Base-by-base conservation (phyloP, 768 basidiomycete genomes). In the Myochromella boudieri region DNA sequence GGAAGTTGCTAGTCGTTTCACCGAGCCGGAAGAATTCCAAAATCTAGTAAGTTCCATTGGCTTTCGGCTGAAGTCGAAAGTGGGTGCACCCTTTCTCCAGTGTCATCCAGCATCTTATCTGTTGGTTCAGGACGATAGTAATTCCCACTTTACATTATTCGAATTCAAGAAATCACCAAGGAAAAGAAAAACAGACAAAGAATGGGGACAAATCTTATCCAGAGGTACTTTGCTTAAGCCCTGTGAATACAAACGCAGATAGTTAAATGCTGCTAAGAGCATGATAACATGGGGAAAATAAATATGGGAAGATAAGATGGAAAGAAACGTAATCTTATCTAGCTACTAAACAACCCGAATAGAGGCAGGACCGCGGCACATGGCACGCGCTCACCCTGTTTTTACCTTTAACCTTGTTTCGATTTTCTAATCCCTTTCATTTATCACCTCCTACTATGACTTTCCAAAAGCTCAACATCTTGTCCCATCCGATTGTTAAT, bases 241-340 rank as follows among this genome's bases (percentile, higher is more conserved):
- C 27, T 97, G 93, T 66, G 90, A 95, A 69, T 97, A 97, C 64
- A 97, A 95, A 63, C 76, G 87, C 56, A 76, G 93, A 60, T 95
- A 66, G 77, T 15, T 15, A 18, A n/a, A 44, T 25, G 41, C 29
- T 36, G 31, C n/a, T 31, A 55, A 51, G 44, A 54, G 36, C 18
- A 40, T 17, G 17, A 53, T 55, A 36, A 50, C 37, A 43, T 48
- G 33, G 46, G 40, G 44, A 31, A 22, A 32, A 42, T 34, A 24
- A n/a, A n/a, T n/a, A n/a, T 42, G 39, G 31, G n/a, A n/a, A 22
- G 42, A 52, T 46, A 36, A 52, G 51, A 48, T 54, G 37, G n/a
- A n/a, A 47, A 3, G n/a, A 25, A 24, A 15, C 14, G 2, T 26
- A 15, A 48, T 40, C 48, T 53, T 43, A 53, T 53, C 39, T 15